A percentile compares a stretch with the other conserved stretches of the same genome.
phyloP scores from a whole-genome alignment of 345 rosid species.

The Punica granatum region DNA sequence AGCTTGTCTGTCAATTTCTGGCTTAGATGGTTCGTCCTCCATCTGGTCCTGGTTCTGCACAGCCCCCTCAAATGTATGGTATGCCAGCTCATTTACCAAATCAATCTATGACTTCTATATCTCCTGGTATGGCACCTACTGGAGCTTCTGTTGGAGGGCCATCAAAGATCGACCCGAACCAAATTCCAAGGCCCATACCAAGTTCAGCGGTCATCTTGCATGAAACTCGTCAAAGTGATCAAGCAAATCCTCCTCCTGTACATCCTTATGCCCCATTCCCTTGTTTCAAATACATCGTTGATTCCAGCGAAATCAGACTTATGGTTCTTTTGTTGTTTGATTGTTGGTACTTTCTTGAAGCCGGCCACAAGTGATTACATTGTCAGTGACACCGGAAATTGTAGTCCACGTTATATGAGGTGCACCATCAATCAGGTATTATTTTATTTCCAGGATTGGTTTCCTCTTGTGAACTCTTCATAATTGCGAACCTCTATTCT shows the following conservation, averaged over 20 bases:
- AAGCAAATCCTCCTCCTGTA: slow-evolving; percentile 94
- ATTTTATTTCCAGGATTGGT: background rate
- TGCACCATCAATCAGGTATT: slow-evolving; percentile 93
- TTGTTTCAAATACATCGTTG: background rate
- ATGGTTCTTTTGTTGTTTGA: slow-evolving; percentile 13
- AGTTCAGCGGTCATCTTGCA: slow-evolving; percentile 49
- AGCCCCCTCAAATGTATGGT: slow-evolving; percentile 70
- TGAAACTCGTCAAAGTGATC: slow-evolving; percentile 85
- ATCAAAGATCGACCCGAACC: slow-evolving; percentile 89
- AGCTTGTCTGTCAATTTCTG: background rate
- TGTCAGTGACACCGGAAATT: slow-evolving; percentile 80
- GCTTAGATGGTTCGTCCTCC: slow-evolving; percentile 50
- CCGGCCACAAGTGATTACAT: slow-evolving; percentile 90
- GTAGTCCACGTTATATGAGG: slow-evolving; percentile 99
- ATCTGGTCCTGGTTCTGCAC: slow-evolving; percentile 49
- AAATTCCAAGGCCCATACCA: slow-evolving; percentile 93
- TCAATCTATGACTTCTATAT: slow-evolving; percentile 75
- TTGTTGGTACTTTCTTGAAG: slow-evolving; percentile 34
- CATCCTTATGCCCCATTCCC: slow-evolving; percentile 8
- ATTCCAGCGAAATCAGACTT: background rate
- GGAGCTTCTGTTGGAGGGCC: slow-evolving; percentile 60
- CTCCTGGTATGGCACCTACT: slow-evolving; percentile 71
- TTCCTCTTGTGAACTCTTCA: background rate
- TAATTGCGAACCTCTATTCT: background rate
- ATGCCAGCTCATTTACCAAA: slow-evolving; percentile 69